These are phyloP conservation scores for Aegilops speltoides DNA, from an alignment of 176 grass and related monocot species.

Conservation along the genomic window DNA sequence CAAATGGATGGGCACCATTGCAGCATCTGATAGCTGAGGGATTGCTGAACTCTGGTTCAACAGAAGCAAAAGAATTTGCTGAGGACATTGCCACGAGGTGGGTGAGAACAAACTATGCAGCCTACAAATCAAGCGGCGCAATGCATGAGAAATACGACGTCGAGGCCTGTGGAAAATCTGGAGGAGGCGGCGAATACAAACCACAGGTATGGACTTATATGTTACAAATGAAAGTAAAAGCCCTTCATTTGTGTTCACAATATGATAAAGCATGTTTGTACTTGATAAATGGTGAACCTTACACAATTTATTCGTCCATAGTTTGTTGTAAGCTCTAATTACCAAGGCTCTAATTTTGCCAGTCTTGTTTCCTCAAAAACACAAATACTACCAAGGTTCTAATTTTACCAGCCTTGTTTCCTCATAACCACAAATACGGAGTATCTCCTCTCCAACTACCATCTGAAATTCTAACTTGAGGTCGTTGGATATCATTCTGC, in stretches of 20 bases:
- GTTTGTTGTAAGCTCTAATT: neutral
- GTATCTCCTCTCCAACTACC: neutral
- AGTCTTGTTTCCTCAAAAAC: neutral
- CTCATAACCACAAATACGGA: neutral
- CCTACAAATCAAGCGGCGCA: constrained; percentile 58
- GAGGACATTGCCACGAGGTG: constrained; percentile 81
- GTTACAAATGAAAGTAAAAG: neutral
- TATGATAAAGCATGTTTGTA: neutral
- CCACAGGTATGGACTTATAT: constrained; percentile 60
- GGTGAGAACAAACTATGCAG: constrained; percentile 82
- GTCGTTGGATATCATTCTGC: constrained; percentile 10
- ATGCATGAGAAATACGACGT: constrained; percentile 97
- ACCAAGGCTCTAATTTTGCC: neutral
- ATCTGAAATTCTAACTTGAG: neutral
- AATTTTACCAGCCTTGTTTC: neutral
- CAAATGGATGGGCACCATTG: constrained; percentile 90
- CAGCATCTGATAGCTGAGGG: constrained; percentile 89
- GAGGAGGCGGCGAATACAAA: constrained; percentile 82
- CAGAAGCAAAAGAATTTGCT: constrained; percentile 58
- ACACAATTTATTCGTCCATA: neutral
- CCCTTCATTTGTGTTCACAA: neutral
- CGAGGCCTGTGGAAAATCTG: constrained; percentile 59
- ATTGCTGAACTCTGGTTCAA: constrained; percentile 46
- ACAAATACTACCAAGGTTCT: neutral
- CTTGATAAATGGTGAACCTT: neutral